Evolutionary conservation across 495 filamentous ascomycete genomes (phyloP).

Genomic region (Trichocladium uniseriatum): DNA sequence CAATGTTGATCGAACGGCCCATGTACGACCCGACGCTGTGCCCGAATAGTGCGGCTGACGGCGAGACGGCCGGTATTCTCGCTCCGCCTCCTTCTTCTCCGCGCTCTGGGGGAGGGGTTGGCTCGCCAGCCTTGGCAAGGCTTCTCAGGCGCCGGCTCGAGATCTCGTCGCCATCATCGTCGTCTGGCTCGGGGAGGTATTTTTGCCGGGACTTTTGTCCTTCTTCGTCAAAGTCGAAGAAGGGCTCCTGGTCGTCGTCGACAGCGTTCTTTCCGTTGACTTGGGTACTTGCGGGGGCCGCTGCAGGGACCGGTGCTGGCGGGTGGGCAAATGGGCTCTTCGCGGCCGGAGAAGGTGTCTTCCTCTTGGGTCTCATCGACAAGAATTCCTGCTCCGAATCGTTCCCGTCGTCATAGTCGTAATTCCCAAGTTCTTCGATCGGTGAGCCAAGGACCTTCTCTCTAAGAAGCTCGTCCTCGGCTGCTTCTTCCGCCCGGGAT

Average conservation of each 20-base stretch:
- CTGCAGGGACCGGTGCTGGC: constrained; percentile 6
- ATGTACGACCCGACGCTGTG: constrained; percentile 37
- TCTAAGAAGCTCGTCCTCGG: not conserved
- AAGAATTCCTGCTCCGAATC: constrained; percentile 26
- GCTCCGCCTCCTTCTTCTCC: not conserved
- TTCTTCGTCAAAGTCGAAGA: constrained; percentile 27
- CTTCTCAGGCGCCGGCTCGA: not conserved
- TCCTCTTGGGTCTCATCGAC: constrained; percentile 22
- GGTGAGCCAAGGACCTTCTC: constrained; percentile 11
- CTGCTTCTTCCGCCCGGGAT: constrained; percentile 16
- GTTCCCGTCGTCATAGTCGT: constrained; percentile 12
- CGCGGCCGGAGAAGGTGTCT: constrained; percentile 10
- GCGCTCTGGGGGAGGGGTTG: not conserved
- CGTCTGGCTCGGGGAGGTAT: constrained; percentile 15
- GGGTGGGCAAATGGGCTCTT: constrained; percentile 6
- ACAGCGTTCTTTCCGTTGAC: not conserved
- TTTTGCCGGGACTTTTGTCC: constrained; percentile 7
- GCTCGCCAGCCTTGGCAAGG: not conserved
- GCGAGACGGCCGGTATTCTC: constrained; percentile 13
- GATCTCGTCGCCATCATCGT: constrained; percentile 10
- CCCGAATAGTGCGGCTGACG: constrained; percentile 20
- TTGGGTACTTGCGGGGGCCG: not conserved
- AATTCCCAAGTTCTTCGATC: constrained; percentile 20
- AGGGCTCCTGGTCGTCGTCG: constrained; percentile 14
- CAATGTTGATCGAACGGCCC: constrained; percentile 24